Conservation (phyloP, 2,329 filamentous ascomycete genomes). For the Fusarium fujikuroi region DNA sequence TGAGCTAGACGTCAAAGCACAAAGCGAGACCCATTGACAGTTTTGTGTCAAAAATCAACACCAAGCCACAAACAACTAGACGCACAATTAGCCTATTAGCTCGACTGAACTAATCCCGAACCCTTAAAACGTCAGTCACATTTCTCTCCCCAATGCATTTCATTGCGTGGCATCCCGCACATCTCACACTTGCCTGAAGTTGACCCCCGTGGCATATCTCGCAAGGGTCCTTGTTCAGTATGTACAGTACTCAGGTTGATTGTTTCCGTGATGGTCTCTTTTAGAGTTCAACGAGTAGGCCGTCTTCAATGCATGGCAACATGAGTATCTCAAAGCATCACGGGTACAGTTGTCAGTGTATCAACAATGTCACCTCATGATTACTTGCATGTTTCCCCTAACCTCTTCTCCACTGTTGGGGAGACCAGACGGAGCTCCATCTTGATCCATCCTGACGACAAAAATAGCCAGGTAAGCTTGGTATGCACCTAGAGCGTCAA, state of each 20-base stretch:
- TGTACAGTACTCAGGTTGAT: background rate
- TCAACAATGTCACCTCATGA: slow-evolving; percentile 21
- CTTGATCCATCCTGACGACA: background rate
- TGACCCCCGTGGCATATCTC: slow-evolving; percentile 32
- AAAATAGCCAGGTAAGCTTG: background rate
- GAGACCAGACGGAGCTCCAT: background rate
- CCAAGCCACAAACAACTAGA: background rate
- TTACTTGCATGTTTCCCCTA: slow-evolving; percentile 22
- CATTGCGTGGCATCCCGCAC: slow-evolving; percentile 17
- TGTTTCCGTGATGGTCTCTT: slow-evolving; percentile 5
- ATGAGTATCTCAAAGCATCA: background rate
- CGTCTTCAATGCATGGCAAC: background rate
- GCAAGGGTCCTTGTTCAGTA: slow-evolving; percentile 15
- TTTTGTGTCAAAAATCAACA: slow-evolving; percentile 2
- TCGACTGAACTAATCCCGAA: background rate
- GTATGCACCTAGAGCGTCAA: background rate
- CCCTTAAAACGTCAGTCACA: slow-evolving; percentile 10
- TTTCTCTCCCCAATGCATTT: slow-evolving; percentile 9
- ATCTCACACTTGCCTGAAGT: slow-evolving; percentile 21
- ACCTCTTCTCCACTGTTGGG: background rate
- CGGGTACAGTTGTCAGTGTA: background rate
- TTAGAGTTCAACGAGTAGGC: slow-evolving; percentile 2
- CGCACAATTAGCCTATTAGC: background rate
- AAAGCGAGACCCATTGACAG: background rate
- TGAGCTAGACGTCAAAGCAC: background rate